Evolutionary conservation across 768 basidiomycete genomes (phyloP), one percentile per base, ranked within the genome.

Genomic region (Lentinula detonsa): DNA sequence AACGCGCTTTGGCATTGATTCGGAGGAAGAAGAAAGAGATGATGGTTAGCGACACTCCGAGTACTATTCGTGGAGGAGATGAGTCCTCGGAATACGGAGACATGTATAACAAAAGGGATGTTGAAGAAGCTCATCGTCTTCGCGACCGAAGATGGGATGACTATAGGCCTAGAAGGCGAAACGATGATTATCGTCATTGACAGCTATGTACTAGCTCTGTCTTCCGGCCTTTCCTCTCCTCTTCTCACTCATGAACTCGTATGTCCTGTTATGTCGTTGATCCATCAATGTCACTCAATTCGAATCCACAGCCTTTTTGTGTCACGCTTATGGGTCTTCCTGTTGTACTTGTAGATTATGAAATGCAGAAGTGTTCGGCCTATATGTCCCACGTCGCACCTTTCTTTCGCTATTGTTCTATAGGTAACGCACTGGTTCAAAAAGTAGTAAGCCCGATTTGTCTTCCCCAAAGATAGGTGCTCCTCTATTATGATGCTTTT

Each of bases 1-100:
- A 87, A 65, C 85, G 91, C 0, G 90, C 91, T 0, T 73, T 83
- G n/a, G 88, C 81, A 7, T 84, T 92, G 33, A 85, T 91, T 21
- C 77, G 77, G 57, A 78, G 86, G 43, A 88, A 83, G 73, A 81
- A 84, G 66, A 79, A 84, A 1, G 88, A 91, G 71, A 71, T 79
- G 72, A 78, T 75, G 35, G 87, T 86, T 2, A 85, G 80, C 60
- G 82, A 81, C 62, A 92, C 91, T 1, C 91, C 90, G 0, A 88
- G 85, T 64, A 90, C 86, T 0, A 84, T 88, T 3, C 78, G 76
- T 51, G 82, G 80, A 2, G 82, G 74, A 1, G 66, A 74, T 35
- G 67, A 76, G 2, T 72, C 67, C 35, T 74, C 71, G 5, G 84
- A 83, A 1, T 91, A 91, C 62, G 78, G 81, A 2, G 89, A 92